Conservation (phyloP, 208 protist genomes). For the Herpetomonas samuelpessoai region DNA sequence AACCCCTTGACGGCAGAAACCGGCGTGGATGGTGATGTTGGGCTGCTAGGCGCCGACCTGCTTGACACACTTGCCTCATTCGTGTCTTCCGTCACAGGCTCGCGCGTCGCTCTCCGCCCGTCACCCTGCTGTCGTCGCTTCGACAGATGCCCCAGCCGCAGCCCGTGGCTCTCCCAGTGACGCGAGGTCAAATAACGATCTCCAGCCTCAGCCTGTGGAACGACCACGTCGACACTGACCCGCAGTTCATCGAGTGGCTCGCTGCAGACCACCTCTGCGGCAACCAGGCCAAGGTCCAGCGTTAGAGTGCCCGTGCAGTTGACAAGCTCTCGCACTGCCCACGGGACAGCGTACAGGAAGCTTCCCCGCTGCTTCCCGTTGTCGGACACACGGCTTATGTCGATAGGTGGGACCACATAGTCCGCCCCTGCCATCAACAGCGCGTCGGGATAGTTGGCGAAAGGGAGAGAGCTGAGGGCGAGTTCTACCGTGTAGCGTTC, state of each 20-base stretch:
- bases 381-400: constrained; percentile 57
- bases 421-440: constrained; percentile 73
- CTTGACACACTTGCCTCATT: too few relatives aligned
- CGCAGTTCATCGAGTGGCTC: constrained; percentile 74
- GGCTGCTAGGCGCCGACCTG: background rate
- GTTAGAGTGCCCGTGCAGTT: constrained; percentile 53
- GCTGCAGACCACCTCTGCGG: constrained; percentile 37
- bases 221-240: background rate
- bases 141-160: background rate
- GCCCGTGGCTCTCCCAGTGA: background rate
- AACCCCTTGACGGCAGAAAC: background rate
- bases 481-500: constrained; percentile 73
- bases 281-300: constrained; percentile 59
- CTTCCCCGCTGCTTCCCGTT: constrained; percentile 8
- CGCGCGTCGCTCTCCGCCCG: too few relatives aligned
- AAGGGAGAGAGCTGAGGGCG: constrained; percentile 56
- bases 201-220: background rate
- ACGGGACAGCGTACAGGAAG: constrained; percentile 42
- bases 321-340: constrained; percentile 66
- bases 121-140: background rate
- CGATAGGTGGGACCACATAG: constrained; percentile 78
- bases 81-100: too few relatives aligned
- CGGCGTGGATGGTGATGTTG: background rate
- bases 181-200: background rate
- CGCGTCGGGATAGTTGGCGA: constrained; percentile 56